These are phyloP conservation scores for Kockiozyma suomiensis DNA, from an alignment of 805 yeast genomes.

Conservation along the genomic window DNA sequence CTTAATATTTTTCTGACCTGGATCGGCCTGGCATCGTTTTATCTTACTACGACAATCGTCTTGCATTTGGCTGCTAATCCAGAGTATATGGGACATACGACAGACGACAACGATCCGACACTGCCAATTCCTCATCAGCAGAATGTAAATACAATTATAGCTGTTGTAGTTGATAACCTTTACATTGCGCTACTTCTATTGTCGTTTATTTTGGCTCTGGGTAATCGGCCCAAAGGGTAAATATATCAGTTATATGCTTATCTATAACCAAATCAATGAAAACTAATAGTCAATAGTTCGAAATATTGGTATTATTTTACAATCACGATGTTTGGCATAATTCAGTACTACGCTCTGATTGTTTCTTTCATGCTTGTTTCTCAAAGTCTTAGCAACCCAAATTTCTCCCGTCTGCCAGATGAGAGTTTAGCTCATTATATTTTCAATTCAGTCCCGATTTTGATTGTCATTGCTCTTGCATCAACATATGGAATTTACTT, in stretches of 20 bases:
- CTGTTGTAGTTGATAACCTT: constrained; percentile 52
- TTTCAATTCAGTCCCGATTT: constrained; percentile 46
- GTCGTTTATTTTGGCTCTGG: constrained; percentile 64
- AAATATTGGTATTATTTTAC: constrained; percentile 56
- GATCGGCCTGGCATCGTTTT: constrained; percentile 66
- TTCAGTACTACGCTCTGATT: constrained; percentile 61
- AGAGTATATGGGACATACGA: constrained; percentile 47
- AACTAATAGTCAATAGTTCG: constrained; percentile 45
- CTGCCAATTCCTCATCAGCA: constrained; percentile 34
- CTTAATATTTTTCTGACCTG: constrained; percentile 59
- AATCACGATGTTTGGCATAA: constrained; percentile 59
- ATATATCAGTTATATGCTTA: not conserved
- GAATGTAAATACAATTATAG: constrained; percentile 20
- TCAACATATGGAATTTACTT: constrained; percentile 66
- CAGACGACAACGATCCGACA: constrained; percentile 38
- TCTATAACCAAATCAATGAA: too few relatives aligned
- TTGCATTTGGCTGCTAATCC: constrained; percentile 52
- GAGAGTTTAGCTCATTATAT: constrained; percentile 40
- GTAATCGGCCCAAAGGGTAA: constrained; percentile 62
- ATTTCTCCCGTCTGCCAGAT: constrained; percentile 37
- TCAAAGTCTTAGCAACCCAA: constrained; percentile 50
- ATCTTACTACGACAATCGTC: constrained; percentile 63
- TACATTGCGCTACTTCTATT: constrained; percentile 60
- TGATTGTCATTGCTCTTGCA: constrained; percentile 60
- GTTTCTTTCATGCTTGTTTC: constrained; percentile 63